Conservation (phyloP, 257 asterid species). For the Thymus mandschuricus region DNA sequence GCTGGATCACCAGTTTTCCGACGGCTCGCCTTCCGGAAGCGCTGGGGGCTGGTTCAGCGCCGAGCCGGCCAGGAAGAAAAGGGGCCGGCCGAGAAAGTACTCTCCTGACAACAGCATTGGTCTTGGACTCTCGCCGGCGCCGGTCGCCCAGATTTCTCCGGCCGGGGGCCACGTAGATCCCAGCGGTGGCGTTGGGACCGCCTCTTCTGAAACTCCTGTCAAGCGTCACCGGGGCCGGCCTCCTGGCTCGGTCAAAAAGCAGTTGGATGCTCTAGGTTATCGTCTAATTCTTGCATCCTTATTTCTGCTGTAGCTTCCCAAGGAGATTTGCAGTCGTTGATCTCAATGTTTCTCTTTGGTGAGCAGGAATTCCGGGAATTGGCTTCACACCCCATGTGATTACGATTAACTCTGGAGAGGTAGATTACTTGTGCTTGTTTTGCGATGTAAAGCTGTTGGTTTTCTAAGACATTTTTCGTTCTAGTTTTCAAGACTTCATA, state of each 20-base stretch:
- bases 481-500: background rate
- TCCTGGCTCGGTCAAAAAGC: slow-evolving; percentile 51
- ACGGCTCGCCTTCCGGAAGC: slow-evolving; percentile 52
- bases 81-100: slow-evolving; percentile 90
- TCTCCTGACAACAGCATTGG: slow-evolving; percentile 82
- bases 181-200: slow-evolving; percentile 41
- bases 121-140: slow-evolving; percentile 67
- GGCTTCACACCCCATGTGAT: slow-evolving; percentile 57
- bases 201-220: slow-evolving; percentile 37
- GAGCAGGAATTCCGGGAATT: slow-evolving; percentile 49
- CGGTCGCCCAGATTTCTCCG: slow-evolving; percentile 52
- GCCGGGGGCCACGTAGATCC: slow-evolving; percentile 39
- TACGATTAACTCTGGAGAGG: slow-evolving; percentile 50
- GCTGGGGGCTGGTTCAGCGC: slow-evolving; percentile 54
- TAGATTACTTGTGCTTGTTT: slow-evolving; percentile 19
- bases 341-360: slow-evolving; percentile 25
- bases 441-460: background rate
- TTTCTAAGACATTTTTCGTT: background rate
- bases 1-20: slow-evolving; percentile 54
- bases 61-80: slow-evolving; percentile 71
- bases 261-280: slow-evolving; percentile 48
- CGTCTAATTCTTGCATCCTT: background rate
- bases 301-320: background rate
- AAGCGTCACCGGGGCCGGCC: slow-evolving; percentile 57
- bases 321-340: background rate